Evolutionary conservation across 73 alveolate genomes (phyloP), one percentile per base, ranked within the genome.

Genomic region (Paramecium pentaurelia): DNA sequence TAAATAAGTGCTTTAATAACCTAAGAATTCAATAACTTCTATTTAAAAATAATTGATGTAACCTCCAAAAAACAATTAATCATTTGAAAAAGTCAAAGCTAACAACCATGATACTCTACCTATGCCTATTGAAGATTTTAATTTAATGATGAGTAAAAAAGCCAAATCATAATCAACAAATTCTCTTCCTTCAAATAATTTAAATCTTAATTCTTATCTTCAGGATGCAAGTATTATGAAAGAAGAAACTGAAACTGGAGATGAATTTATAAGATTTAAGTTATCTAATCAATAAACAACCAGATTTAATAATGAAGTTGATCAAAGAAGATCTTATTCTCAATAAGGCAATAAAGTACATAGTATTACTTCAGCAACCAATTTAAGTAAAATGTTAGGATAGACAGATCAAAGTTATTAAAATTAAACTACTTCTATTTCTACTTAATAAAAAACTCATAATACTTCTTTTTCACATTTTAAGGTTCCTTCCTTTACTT

Each of bases 391-490:
- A 80, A 80, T 80, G 28, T 47, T 80, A 18, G 44, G 58, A 6
- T 80, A 80, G 30, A 45, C 22, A 20, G 91, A 80, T 32, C 4
- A 28, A 32, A 80, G 75, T 80, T 80, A 80, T 80, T 80, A 40
- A 47, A 80, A 80, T 38, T 80, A 80, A 44, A 42, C 30, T 12
- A 49, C 91, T 45, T 42, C 88, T 6, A 20, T 64, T 0, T 64
- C 84, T 32, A 64, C 84, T 12, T 64, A 73, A 73, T 73, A 37
- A 73, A 73, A 73, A 44, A 73, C 87, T 12, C 32, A 73, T 73
- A 80, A 80, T 27, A 80, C 91, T 10, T 80, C 91, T 22, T 80
- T 80, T 80, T 32, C 71, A 2, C 87, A 73, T 34, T 73, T 73
- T 37, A 80, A 80, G 28, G 91, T 80, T 38, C 91, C 91, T 0